Evolutionary conservation across 2,329 filamentous ascomycete species (phyloP), one percentile per base, ranked within the genome.

Genomic region (Alternaria panax): DNA sequence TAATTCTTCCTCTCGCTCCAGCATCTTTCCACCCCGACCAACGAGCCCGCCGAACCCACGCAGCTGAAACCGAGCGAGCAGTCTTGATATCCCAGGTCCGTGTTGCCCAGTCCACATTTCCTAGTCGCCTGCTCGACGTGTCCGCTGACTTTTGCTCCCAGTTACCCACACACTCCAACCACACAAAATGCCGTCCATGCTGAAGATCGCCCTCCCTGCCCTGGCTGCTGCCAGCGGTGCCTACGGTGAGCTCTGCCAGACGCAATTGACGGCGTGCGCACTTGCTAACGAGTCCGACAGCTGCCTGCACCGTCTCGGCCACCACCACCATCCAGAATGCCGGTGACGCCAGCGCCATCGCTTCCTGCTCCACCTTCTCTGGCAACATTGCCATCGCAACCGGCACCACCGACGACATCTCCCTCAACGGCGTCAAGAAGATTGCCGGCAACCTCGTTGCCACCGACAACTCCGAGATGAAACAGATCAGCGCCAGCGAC

Each of bases 361-460:
- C 85, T 54, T 72, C 75, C 64, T 97, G 93, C 86, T 76, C 80
- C n/a, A 90, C 86, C 56, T 85, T 92, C 75, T 80, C 86, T 51
- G 92, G 90, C 72, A 84, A 86, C 76, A 82, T 97, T 62, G 84
- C 86, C 64, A 84, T 96, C 66, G 84, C 83, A 62, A 81, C 83
- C 36, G 75, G 78, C 51, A 84, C 88, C 38, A 79, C 83, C 51
- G 86, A 85, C 46, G 77, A 79, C 63, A 84, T 97, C 67, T 79
- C 81, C 54, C 79, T 97, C 65, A 81, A 86, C 71, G 88, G 89
- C 57, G 84, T 86, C 45, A 79, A 86, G 75, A 70, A 80, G 60
- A 90, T 92, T 80, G 81, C 80, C 16, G 86, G 86, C 71, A 81
- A 82, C 70, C 77, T 90, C 55, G 79, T 77, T 48, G 80, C 80